Percentiles rank a stretch among this genome's conserved stretches.
Evolutionary conservation across 2,329 filamentous ascomycete genomes (phyloP).

Genomic region (Ceratocystis smalleyi): DNA sequence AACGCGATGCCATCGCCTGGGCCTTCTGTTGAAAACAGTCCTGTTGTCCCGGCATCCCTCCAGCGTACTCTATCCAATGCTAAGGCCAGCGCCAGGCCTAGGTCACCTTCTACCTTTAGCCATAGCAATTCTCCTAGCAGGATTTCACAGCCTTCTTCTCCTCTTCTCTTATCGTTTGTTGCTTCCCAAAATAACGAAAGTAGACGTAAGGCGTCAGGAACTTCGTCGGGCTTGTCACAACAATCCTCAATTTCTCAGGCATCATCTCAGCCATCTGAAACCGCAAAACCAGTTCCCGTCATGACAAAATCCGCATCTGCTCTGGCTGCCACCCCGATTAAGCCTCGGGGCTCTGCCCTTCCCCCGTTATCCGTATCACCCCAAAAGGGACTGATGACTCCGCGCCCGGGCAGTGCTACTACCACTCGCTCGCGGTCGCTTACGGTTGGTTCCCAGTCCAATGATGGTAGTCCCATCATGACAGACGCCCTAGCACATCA

Average conservation of each 20-base stretch:
- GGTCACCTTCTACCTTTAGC: conserved; percentile 68
- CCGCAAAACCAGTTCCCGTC: conserved; percentile 28
- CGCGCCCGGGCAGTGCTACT: conserved; percentile 45
- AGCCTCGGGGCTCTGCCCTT: conserved; percentile 37
- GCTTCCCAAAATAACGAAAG: conserved; percentile 63
- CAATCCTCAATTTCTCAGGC: conserved; percentile 37
- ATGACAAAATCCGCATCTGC: conserved; percentile 46
- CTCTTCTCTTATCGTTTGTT: conserved; percentile 90
- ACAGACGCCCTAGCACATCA: conserved; percentile 57
- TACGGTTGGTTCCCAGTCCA: conserved; percentile 88
- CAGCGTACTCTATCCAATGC: conserved; percentile 73
- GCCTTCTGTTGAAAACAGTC: conserved; percentile 68
- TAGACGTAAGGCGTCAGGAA: conserved; percentile 81
- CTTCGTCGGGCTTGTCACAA: conserved; percentile 68
- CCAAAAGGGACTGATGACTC: conserved; percentile 45
- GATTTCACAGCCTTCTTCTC: conserved; percentile 54
- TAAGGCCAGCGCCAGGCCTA: conserved; percentile 61
- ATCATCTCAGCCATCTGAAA: conserved; percentile 6
- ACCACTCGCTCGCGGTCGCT: conserved; percentile 61
- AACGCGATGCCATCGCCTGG: conserved; percentile 35
- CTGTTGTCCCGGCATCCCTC: conserved; percentile 61
- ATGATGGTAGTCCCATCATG: conserved; percentile 67
- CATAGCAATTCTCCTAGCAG: conserved; percentile 49
- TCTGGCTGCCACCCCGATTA: conserved; percentile 40
- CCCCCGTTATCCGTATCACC: conserved; percentile 42